Conservation (phyloP, 2,329 filamentous ascomycete genomes). For the Diplodia scrobiculata region DNA sequence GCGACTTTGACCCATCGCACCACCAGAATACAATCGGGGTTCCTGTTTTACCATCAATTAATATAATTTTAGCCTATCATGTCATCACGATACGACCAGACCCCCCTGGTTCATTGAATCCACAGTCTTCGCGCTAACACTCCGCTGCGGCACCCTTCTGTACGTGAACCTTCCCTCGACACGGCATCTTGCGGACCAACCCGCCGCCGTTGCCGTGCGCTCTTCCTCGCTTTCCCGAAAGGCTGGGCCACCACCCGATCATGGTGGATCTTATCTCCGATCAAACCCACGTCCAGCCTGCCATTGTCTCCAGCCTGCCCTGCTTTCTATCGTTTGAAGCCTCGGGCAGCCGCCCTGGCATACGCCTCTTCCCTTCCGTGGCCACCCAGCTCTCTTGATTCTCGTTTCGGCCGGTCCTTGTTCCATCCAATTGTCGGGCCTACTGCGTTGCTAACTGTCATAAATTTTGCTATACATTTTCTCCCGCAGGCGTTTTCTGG, state of each 20-base stretch:
- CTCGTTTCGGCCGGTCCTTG: background rate
- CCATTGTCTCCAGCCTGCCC: background rate
- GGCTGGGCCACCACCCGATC: background rate
- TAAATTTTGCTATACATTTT: slow-evolving; percentile 2
- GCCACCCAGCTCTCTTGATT: background rate
- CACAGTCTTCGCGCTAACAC: too few species aligned
- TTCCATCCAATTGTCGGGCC: background rate
- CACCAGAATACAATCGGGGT: too few species aligned
- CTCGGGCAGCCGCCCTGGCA: background rate
- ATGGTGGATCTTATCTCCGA: slow-evolving; percentile 20
- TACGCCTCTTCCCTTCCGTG: background rate
- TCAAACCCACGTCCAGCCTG: background rate
- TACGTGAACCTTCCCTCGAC: slow-evolving; percentile 2
- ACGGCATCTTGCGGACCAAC: slow-evolving; percentile 17
- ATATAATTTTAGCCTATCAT: too few species aligned
- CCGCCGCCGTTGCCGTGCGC: background rate
- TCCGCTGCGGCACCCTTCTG: too few species aligned
- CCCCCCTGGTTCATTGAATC: too few species aligned
- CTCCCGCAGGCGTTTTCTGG: background rate
- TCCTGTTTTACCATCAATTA: too few species aligned
- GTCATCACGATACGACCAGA: too few species aligned
- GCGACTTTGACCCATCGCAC: too few species aligned
- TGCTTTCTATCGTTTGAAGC: background rate
- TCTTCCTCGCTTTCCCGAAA: background rate
- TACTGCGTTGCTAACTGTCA: slow-evolving; percentile 4